These are phyloP conservation scores for Neurospora sp. DNA, from an alignment of 495 filamentous ascomycete genomes.

Conservation along the genomic window DNA sequence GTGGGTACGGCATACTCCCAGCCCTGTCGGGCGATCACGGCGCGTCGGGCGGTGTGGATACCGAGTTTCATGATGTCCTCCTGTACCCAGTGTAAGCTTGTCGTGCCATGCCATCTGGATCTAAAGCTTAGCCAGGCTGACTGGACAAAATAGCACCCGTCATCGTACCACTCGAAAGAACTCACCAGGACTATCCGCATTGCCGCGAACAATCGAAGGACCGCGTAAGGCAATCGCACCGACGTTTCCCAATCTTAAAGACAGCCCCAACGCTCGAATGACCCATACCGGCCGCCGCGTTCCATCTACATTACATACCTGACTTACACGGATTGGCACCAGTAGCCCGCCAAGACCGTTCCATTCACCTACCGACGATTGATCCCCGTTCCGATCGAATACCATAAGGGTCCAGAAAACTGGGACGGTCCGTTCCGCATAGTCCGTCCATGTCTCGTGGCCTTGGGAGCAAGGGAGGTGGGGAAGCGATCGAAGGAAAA, in stretches of 20 bases:
- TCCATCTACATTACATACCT: background rate
- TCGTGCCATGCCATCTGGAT: no score
- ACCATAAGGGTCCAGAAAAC: accelerated
- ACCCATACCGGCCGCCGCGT: no score
- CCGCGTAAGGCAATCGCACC: no score
- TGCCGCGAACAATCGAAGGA: no score
- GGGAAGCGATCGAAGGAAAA: background rate
- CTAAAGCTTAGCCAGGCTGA: no score
- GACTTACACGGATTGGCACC: background rate
- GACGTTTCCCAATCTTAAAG: background rate
- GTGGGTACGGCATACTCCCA: background rate
- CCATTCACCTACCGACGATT: background rate
- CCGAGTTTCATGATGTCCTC: no score
- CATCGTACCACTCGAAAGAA: no score
- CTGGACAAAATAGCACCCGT: no score
- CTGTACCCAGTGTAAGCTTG: no score
- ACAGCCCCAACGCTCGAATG: background rate
- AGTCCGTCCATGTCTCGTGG: background rate
- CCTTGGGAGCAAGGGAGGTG: background rate
- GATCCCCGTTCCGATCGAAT: background rate
- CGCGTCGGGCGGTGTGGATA: no score
- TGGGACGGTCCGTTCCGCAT: background rate
- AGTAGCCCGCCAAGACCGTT: background rate
- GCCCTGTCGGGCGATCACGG: background rate
- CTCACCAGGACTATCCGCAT: no score